A percentile compares a stretch with the other conserved stretches of the same genome.
Evolutionary conservation across 1,139 yeast genomes (phyloP).

Genomic region (Yamadazyma membranifaciens): DNA sequence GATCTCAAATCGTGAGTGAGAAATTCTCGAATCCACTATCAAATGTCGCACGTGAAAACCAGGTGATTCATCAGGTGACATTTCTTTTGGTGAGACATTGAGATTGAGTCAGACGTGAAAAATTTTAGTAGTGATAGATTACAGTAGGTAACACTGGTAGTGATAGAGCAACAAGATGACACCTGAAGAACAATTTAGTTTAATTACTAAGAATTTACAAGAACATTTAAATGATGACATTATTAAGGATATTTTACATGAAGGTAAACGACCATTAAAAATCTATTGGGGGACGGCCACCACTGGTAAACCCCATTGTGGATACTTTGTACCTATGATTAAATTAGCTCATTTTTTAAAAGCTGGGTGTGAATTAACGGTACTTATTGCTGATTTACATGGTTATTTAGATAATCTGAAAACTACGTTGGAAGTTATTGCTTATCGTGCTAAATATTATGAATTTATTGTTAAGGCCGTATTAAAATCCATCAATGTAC

Average conservation of each 20-base stretch:
- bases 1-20: slow-evolving; percentile 1
- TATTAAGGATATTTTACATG: slow-evolving; percentile 79
- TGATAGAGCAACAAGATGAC: neutral
- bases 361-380: slow-evolving; percentile 95
- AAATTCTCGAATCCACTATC: neutral
- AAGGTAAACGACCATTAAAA: slow-evolving; percentile 75
- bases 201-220: slow-evolving; percentile 84
- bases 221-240: slow-evolving; percentile 89
- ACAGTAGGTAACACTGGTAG: neutral
- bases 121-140: slow-evolving; percentile 20
- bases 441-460: slow-evolving; percentile 86
- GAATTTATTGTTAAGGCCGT: slow-evolving; percentile 81
- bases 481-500: slow-evolving; percentile 81
- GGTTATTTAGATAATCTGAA: slow-evolving; percentile 98
- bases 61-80: neutral
- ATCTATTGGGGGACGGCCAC: slow-evolving; percentile 87
- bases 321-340: slow-evolving; percentile 97
- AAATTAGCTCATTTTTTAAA: slow-evolving; percentile 91
- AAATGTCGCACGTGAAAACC: neutral
- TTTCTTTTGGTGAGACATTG: neutral
- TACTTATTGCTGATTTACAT: slow-evolving; percentile 93
- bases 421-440: slow-evolving; percentile 92
- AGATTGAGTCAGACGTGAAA: slow-evolving; percentile 2
- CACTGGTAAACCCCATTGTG: slow-evolving; percentile 98
- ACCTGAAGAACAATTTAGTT: slow-evolving; percentile 67